Base-by-base conservation (phyloP, 176 grass and related monocot genomes). In the Saccharum spontaneum region DNA sequence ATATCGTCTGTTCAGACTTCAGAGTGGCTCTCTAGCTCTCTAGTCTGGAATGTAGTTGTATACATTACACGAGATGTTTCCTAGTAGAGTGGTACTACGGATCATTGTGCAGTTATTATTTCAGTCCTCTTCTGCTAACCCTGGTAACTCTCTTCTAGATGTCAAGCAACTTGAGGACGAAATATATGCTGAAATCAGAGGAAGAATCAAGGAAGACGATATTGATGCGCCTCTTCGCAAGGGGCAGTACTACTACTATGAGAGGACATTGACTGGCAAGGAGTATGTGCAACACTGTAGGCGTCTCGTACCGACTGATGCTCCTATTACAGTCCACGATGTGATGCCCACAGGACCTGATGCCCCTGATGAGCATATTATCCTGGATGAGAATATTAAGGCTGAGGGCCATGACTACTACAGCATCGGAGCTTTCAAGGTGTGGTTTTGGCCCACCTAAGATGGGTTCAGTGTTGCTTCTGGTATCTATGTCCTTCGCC, bases 121-220 rank as follows among this genome's bases (percentile, higher is more conserved):
- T 65, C 14, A 24, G 2, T 24, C 39, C 10, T 15, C 22, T 13
- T 30, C 20, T 74, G 4, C 50, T 73, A 18, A 59, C 70, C 18
- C 60, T 23, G 67, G 1, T 74, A 64, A 23, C 39, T 44, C 45
- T 46, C 45, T 49, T 31, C 40, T 52, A 98, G 95, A 95, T 90
- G 90, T 90, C 76, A 95, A 98, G 63, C 83, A 89, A 46, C 78
- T 92, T 61, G 85, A 95, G 83, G 80, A 93, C 71, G 44, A 89
- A 73, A 90, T 98, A 68, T 98, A 93, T 72, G 65, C 96, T 83
- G 93, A 95, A 94, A 95, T 90, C 60, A 90, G 95, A 79, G 93
- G 79, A 69, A 91, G 91, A 65, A 98, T 98, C 57, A 93, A 98
- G 80, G 96, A 98, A 65, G 96, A 98, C 68, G 96, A 98, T 52